A percentile compares a stretch with the other conserved stretches of the same genome.
Conservation (phyloP, 164 flowering plant genomes). For the Umbilicus rupestris region DNA sequence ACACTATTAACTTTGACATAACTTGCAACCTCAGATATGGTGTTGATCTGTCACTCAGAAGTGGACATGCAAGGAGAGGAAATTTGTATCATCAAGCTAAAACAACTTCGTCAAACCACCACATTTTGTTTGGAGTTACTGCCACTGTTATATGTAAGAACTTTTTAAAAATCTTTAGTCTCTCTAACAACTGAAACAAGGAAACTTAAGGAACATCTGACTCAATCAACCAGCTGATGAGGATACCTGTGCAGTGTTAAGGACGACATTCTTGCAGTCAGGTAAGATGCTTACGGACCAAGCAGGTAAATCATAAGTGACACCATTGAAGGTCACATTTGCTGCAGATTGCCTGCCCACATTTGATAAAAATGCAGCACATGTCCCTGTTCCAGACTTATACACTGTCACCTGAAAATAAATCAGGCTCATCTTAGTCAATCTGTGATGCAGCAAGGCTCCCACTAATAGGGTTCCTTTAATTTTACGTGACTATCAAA, state of each 20-base stretch:
- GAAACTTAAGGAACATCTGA: not conserved
- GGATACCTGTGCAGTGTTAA: slow-evolving; percentile 89
- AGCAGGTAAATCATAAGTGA: slow-evolving; percentile 74
- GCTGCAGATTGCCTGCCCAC: slow-evolving; percentile 54
- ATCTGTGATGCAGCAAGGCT: not conserved
- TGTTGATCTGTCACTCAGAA: slow-evolving; percentile 50
- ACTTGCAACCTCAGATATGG: slow-evolving; percentile 33
- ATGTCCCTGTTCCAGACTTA: slow-evolving; percentile 59
- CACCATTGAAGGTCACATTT: slow-evolving; percentile 71
- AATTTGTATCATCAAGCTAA: not conserved
- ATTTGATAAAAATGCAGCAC: slow-evolving; percentile 93
- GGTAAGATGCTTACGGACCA: slow-evolving; percentile 99
- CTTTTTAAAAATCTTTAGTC: no score
- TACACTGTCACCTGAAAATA: slow-evolving; percentile 65
- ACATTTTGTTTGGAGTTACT: not conserved
- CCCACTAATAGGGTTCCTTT: not conserved
- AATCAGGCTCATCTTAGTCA: not conserved
- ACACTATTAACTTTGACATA: slow-evolving; percentile 31
- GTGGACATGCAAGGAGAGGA: not conserved
- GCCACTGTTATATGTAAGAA: not conserved
- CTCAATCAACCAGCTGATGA: not conserved
- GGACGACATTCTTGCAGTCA: slow-evolving; percentile 88
- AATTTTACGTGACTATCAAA: not conserved
- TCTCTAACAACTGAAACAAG: not conserved
- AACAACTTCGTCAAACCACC: not conserved